Evolutionary conservation across 2,329 filamentous ascomycete species (phyloP), one percentile per base, ranked within the genome.

Genomic region (Septoria petroselini): DNA sequence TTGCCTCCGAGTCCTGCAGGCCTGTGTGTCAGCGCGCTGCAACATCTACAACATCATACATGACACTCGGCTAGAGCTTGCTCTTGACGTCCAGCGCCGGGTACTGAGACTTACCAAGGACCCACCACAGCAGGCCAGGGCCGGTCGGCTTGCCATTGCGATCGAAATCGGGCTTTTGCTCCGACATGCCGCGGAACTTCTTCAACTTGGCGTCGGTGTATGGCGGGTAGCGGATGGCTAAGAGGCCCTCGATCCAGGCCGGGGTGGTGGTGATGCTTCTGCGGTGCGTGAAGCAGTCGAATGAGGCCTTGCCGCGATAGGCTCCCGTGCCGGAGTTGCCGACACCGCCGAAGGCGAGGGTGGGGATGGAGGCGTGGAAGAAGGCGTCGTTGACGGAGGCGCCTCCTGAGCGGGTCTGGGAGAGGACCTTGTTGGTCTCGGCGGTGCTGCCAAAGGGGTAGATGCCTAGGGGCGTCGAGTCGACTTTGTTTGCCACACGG

Each of bases 381-480:
- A 82, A 85, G 46, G 80, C 77, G 65, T 78, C 75, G 58, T 78
- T 78, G 57, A 77, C 62, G 5, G 71, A 73, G 34, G 73, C 75
- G 45, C 75, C 75, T 11, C 75, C 75, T n/a, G 74, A 76, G 38
- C 74, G 72, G 2, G 73, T 77, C 51, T 74, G 65, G 5, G 64
- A 62, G 29, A 78, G 70, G 34, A 77, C 70, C 66, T 85, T 85
- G 23, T 86, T 76, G 38, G 85, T 87, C 66, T 96, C 91, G 2
- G 75, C 75, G 62, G 89, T 87, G 55, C 77, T 85, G 47, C 91
- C 91, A 70, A 97, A 97, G 4, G 87, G 81, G 68, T 89, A 95
- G 37, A 96, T 75, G 7, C 85, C 83, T 33, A 98, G 76, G 0
- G 93, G 91, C 0, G 91, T 96, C 43, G 83, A 79, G 69, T 95